phyloP scores from a whole-genome alignment of 306 rosid genomes.

The Cajanus cajan region DNA sequence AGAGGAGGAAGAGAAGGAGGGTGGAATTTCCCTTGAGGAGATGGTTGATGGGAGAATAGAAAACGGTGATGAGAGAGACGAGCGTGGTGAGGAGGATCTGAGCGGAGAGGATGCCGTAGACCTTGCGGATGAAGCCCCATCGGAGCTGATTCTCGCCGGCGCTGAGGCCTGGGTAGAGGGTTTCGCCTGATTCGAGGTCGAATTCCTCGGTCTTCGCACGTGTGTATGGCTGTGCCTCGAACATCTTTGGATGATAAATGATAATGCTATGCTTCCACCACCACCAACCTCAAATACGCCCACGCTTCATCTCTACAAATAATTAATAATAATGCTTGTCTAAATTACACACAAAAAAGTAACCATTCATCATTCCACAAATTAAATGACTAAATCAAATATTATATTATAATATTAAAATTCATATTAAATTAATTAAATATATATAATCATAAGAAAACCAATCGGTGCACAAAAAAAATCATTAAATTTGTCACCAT shows the following conservation, averaged over 20 bases:
- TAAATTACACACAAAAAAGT: no score
- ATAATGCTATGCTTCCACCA: no score
- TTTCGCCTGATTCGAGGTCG: slow-evolving; percentile 89
- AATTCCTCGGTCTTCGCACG: slow-evolving; percentile 42
- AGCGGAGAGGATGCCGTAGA: slow-evolving; percentile 79
- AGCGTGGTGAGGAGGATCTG: slow-evolving; percentile 84
- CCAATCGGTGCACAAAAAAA: no score
- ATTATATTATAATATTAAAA: no score
- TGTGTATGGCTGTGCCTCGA: slow-evolving; percentile 41
- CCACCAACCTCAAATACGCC: background rate
- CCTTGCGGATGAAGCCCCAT: slow-evolving; percentile 97
- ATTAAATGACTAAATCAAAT: no score
- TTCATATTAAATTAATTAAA: no score
- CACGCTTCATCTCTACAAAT: no score
- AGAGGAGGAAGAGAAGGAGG: slow-evolving; percentile 68
- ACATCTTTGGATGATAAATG: slow-evolving; percentile 24
- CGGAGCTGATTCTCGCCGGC: slow-evolving; percentile 88
- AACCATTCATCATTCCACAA: no score
- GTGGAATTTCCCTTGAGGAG: slow-evolving; percentile 74
- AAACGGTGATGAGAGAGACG: slow-evolving; percentile 73
- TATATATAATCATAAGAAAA: no score
- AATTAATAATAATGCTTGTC: no score
- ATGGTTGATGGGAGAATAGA: slow-evolving; percentile 67
- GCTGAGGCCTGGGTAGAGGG: slow-evolving; percentile 73
- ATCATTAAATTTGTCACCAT: no score